phyloP scores from a whole-genome alignment of 2,329 filamentous ascomycete genomes.

The Immersiporthe knoxdaviesiana region DNA sequence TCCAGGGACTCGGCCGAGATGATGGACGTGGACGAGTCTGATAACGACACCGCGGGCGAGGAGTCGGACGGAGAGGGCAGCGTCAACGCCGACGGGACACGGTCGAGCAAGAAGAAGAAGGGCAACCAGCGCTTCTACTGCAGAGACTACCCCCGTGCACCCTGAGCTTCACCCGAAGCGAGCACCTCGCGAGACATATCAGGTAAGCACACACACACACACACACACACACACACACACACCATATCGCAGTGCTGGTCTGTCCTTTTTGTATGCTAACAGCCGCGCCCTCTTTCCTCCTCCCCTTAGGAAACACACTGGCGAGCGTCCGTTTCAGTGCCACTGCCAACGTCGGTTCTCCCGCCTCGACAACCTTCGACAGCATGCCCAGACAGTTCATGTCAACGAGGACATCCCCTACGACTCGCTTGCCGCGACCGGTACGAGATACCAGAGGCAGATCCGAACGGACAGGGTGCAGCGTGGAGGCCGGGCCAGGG shows the following conservation, averaged over 20 bases:
- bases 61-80: constrained; percentile 66
- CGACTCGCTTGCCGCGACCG: constrained; percentile 89
- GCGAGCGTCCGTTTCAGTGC: constrained; percentile 94
- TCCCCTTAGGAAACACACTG: constrained; percentile 81
- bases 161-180: constrained; percentile 92
- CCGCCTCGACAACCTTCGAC: constrained; percentile 88
- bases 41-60: constrained; percentile 51
- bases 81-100: constrained; percentile 64
- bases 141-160: constrained; percentile 94
- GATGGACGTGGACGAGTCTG: constrained; percentile 76
- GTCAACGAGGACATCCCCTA: constrained; percentile 96
- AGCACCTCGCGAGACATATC: constrained; percentile 93
- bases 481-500: constrained; percentile 71
- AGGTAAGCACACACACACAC: constrained; percentile 57
- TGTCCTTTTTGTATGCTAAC: neutral
- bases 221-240: constrained; percentile 30
- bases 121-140: constrained; percentile 97
- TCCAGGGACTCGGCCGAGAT: constrained; percentile 70
- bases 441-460: constrained; percentile 89
- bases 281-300: neutral
- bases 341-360: constrained; percentile 94
- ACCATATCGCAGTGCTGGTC: neutral
- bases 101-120: constrained; percentile 92
- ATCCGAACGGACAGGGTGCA: constrained; percentile 85
- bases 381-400: constrained; percentile 97